Base-by-base conservation (phyloP, 179 eudicot genomes). In the Silene coronaria region DNA sequence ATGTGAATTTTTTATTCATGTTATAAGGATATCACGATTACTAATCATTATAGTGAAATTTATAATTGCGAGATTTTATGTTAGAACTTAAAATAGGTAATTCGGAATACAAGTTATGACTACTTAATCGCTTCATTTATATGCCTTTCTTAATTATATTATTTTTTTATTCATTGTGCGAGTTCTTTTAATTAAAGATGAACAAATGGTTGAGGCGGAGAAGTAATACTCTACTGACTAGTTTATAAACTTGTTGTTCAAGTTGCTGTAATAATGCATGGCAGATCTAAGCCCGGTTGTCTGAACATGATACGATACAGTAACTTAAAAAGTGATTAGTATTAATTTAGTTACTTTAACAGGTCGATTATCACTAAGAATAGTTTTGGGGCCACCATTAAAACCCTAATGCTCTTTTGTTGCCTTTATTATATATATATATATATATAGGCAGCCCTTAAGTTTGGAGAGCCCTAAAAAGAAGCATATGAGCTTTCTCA, bases 391-490 rank as follows among this genome's bases (percentile, higher is more conserved):
- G 45, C 80, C 80, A 57, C 74, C 70, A 53, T 63, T 61, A n/a
- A 71, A 81, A 70, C 83, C 84, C 78, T 81, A 81, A 81, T 77
- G 81, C 73, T 7, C 11, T 14, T 57, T 10, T 81, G 83, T 63
- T 73, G 67, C 78, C 78, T 74, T 51, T 63, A 69, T n/a, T n/a
- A n/a, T n/a, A n/a, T n/a, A n/a, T n/a, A n/a, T n/a, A n/a, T n/a
- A n/a, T n/a, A n/a, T n/a, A 64, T 55, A 36, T 51, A 71, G 78
- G 73, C 84, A 81, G 38, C 19, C 72, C 48, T n/a, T 21, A 28
- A 11, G 69, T 57, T 36, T 78, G 74, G 70, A 77, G 75, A 34
- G 69, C 74, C 79, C 78, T 65, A 28, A 62, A 53, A 77, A 67
- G 72, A 74, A 75, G 81, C 81, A 81, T 77, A 74, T 70, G 70